A percentile compares a stretch with the other conserved stretches of the same genome.
Conservation (phyloP, 371 early-diverging fungal genomes). For the Ordospora pajunii region DNA sequence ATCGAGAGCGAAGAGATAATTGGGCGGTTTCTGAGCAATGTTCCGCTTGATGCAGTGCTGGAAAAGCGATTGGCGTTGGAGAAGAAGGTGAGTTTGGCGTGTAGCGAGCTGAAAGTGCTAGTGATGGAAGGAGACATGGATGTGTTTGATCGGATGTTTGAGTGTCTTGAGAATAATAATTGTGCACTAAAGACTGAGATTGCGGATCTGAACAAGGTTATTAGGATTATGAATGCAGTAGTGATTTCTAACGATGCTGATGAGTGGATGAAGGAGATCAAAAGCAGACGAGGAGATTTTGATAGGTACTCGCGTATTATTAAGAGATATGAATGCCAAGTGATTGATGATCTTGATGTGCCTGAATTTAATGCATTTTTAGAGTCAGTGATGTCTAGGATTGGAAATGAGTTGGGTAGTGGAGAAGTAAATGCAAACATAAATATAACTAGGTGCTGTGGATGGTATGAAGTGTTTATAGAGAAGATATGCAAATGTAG, state of each 20-base stretch:
- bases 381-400: not conserved
- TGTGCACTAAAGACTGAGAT: not conserved
- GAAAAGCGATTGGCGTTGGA: not conserved
- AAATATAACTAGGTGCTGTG: too few relatives aligned
- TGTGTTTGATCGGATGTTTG: not conserved
- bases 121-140: not conserved
- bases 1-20: not conserved
- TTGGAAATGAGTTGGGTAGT: too few relatives aligned
- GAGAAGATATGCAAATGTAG: not conserved
- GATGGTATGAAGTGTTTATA: not conserved
- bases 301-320: not conserved
- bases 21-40: not conserved
- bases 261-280: not conserved
- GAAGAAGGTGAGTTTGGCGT: not conserved
- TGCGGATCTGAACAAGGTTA: not conserved
- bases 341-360: not conserved
- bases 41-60: not conserved
- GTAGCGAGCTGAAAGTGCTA: not conserved
- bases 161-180: not conserved
- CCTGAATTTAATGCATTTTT: not conserved
- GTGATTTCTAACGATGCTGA: not conserved
- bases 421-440: not conserved
- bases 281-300: not conserved
- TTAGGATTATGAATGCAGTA: not conserved
- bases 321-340: not conserved